These are phyloP conservation scores for Taxawa tesnikishii DNA, from an alignment of 2,329 filamentous ascomycete species.

Conservation along the genomic window DNA sequence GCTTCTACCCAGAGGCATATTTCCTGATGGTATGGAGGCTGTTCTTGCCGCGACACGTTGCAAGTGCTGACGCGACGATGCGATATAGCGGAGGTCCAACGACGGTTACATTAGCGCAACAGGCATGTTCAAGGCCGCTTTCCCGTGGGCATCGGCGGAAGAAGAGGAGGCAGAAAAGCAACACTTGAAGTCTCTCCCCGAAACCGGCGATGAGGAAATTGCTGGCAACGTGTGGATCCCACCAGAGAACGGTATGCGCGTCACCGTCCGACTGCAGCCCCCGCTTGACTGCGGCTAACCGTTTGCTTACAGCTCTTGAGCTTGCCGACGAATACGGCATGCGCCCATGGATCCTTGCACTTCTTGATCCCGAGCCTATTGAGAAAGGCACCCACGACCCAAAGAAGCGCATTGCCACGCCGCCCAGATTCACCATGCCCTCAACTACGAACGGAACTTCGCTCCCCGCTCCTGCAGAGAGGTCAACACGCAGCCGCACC, in stretches of 20 bases:
- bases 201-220: constrained; percentile 81
- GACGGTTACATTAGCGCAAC: constrained; percentile 78
- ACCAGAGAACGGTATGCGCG: constrained; percentile 50
- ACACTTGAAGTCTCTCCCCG: constrained; percentile 71
- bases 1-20: constrained; percentile 69
- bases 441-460: background rate
- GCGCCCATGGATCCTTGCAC: constrained; percentile 75
- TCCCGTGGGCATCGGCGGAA: constrained; percentile 57
- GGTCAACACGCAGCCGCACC: constrained; percentile 36
- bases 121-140: constrained; percentile 86
- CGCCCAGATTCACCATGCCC: constrained; percentile 55
- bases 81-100: constrained; percentile 60
- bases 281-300: constrained; percentile 1
- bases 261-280: background rate
- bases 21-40: constrained; percentile 67
- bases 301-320: constrained; percentile 49
- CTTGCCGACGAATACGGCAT: constrained; percentile 84
- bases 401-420: constrained; percentile 59
- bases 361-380: constrained; percentile 81
- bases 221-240: constrained; percentile 96
- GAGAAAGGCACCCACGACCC: constrained; percentile 47
- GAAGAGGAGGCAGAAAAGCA: constrained; percentile 64
- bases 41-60: background rate
- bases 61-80: constrained; percentile 1
- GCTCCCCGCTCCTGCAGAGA: constrained; percentile 11